Base-by-base conservation (phyloP, 2,329 filamentous ascomycete genomes). In the Monosporascus cannonballus region DNA sequence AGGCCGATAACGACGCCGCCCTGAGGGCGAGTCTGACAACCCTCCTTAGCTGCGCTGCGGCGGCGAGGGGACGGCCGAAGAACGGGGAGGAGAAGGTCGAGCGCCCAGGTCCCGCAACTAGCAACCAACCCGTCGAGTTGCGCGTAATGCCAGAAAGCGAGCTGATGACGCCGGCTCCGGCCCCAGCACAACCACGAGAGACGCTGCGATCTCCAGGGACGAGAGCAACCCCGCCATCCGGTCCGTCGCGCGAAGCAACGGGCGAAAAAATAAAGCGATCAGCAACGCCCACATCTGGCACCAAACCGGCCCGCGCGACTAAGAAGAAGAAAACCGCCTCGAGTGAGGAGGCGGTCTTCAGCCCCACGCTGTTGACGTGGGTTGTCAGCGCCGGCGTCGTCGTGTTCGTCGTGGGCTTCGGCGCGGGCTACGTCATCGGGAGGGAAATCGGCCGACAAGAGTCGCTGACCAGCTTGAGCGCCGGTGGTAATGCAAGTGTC, bases 11-110 rank as follows among this genome's bases (percentile, higher is more conserved):
- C 62, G 94, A 99, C 63, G 94, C 91, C 30, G 94, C 91, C 2
- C 78, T 99, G 11, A 86, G 94, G 36, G 91, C 94, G 20, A 96
- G 90, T 48, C 78, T 99, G n/a, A 96, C 91, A 1, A 97, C 94
- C 0, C 79, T 99, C 14, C 81, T 99, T 14, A 96, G 93, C n/a
- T 96, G 90, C 64, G 93, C 91, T 0, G 91, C 92, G 3, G 94
- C 93, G 0, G 94, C 93, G 1, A 83, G 94, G 44, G 87, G 88
- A 4, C 76, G 94, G 17, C 84, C 87, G 1, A 96, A 94, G 65
- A 73, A 76, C 17, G 75, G 76, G 48, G 64, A 66, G 38, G 61
- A 65, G 47, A 39, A 61, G 41, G 65, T 66, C 14, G 73, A 75
- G 51, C 69, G 69, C 47, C 59, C 69, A 24, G 72, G 73, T 24